These are phyloP conservation scores for Ophiostoma fasciatum DNA, from an alignment of 2,329 filamentous ascomycete species.

Conservation along the genomic window DNA sequence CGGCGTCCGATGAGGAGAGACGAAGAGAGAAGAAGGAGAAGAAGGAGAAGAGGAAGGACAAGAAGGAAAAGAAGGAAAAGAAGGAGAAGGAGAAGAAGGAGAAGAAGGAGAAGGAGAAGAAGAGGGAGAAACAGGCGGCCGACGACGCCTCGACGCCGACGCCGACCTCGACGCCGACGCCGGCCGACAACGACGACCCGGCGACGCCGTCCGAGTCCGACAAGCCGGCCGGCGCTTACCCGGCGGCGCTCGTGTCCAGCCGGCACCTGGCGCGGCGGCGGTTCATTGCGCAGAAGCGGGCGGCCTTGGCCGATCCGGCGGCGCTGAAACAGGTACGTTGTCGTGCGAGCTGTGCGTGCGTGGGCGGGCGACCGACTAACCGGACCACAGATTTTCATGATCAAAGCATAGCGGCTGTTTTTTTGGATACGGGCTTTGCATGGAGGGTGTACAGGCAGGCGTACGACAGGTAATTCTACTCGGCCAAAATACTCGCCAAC, in stretches of 20 bases:
- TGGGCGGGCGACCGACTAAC: too few species aligned
- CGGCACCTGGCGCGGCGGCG: constrained; percentile 64
- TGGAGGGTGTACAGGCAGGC: too few species aligned
- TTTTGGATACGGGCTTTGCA: too few species aligned
- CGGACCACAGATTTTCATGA: constrained; percentile 11
- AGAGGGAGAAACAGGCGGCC: constrained; percentile 9
- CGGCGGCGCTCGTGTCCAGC: constrained; percentile 24
- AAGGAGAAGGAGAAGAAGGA: constrained; percentile 17
- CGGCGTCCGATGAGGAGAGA: constrained; percentile 12
- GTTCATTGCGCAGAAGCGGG: constrained; percentile 78
- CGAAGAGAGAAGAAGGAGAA: constrained; percentile 23
- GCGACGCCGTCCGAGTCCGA: constrained; percentile 26
- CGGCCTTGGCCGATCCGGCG: constrained; percentile 65
- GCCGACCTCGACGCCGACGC: neutral
- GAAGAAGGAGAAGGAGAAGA: constrained; percentile 15
- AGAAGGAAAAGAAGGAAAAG: constrained; percentile 15
- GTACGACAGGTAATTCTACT: too few species aligned
- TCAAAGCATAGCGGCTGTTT: constrained; percentile 10
- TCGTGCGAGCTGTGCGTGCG: too few species aligned
- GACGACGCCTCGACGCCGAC: constrained; percentile 6
- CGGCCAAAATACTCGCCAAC: too few species aligned
- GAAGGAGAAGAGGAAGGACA: constrained; percentile 18
- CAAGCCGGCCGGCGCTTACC: constrained; percentile 5
- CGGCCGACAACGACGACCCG: too few species aligned
- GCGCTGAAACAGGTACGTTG: constrained; percentile 77